Base-by-base conservation (phyloP, 805 yeast genomes). In the Cyberlindnera xishuangbannaensis region DNA sequence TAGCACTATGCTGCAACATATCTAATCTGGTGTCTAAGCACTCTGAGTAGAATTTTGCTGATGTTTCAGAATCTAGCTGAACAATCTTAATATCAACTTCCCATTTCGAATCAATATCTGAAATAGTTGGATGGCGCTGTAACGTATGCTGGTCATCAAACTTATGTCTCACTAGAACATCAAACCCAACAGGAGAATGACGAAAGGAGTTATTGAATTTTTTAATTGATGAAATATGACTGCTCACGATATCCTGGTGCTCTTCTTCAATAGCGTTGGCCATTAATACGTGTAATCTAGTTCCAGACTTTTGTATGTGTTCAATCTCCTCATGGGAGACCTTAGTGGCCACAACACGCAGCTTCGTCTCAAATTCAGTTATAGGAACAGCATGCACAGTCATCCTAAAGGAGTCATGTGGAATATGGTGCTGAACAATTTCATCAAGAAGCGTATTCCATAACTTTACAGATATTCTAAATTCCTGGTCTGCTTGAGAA, bases 401-500 rank as follows among this genome's bases (percentile, higher is more conserved):
- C 33, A 69, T 34, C 33, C 73, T 56, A 36, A 62, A 64, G 2
- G 71, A 59, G 21, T 50, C 41, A 8, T 57, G 50, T 2, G 61
- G 50, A 4, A 45, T 20, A 11, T 50, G 51, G n/a, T 58, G 49
- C 14, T 55, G 38, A 1, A 55, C 51, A 18, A 75, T 56, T 3
- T 47, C 39, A 17, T 66, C 59, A 36, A 81, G 40, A 2, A 78
- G 26, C 14, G 60, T 54, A n/a, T 61, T 55, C 60, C 83, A 64
- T 2, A 84, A 52, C 9, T 63, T 53, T 39, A 82, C 46, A 6
- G 87, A 77, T 14, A 71, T 51, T 42, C 67, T 71, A 54, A 85
- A 83, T 53, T 86, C 95, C 12, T 57, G 55, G 16, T 80, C 76
- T 0, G 90, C 95, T 31, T 82, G 52, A 38, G 47, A 56, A 7